These are phyloP conservation scores for Sphagnum magellanicum DNA, from an alignment of 228 moss, liverwort and hornwort species.

Conservation along the genomic window DNA sequence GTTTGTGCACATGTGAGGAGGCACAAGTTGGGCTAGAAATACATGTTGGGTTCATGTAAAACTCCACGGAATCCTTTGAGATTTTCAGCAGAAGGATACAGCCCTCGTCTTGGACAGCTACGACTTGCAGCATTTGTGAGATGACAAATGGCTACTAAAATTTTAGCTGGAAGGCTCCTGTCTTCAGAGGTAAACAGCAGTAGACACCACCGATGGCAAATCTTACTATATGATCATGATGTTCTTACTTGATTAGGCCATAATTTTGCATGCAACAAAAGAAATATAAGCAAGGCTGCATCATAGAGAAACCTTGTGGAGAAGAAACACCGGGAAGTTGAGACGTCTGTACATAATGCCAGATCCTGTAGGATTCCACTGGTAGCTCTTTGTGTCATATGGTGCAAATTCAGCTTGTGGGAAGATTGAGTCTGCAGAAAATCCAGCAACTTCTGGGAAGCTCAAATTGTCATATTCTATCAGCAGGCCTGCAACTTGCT, in stretches of 20 bases:
- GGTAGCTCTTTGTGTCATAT: conserved; percentile 48
- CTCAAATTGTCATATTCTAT: conserved; percentile 38
- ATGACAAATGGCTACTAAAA: background rate
- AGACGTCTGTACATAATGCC: conserved; percentile 48
- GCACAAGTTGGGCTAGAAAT: no score
- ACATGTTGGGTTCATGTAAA: no score
- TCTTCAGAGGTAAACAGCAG: background rate
- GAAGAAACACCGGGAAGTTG: conserved; percentile 82
- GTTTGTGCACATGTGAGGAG: no score
- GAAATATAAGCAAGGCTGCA: background rate
- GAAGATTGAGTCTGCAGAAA: conserved; percentile 65
- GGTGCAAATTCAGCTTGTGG: conserved; percentile 78
- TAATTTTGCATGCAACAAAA: background rate
- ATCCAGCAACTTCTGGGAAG: conserved; percentile 12
- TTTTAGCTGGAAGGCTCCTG: background rate
- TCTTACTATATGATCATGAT: background rate
- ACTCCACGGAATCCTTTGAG: no score
- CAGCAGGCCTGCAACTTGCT: conserved; percentile 70
- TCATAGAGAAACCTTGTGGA: conserved; percentile 32
- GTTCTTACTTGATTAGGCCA: background rate
- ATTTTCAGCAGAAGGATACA: no score
- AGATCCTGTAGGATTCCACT: conserved; percentile 73
- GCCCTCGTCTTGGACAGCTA: no score
- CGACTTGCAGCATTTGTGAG: no score
- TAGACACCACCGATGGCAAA: background rate